Base-by-base conservation (phyloP, 306 rosid genomes). In the Phaseolus lunatus region DNA sequence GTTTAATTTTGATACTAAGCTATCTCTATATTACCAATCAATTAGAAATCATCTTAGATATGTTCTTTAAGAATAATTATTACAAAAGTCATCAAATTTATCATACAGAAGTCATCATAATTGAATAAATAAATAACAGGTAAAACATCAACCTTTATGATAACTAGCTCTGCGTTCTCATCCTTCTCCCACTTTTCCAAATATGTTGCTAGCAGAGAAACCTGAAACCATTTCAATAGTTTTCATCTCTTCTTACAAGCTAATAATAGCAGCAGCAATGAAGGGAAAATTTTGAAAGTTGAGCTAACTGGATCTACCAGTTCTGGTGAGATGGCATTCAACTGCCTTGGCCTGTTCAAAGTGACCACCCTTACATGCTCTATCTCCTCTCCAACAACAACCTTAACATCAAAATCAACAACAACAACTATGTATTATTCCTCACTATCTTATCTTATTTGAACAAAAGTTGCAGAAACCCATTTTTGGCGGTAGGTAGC, bases 131-230 rank as follows among this genome's bases (percentile, higher is more conserved):
- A 23, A 5, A 29, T 50, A 57, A 33, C 9, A 54, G 73, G 80
- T 79, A 64, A 29, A 65, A 65, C 82, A 77, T 83, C 63, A 75
- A 95, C 98, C 97, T 95, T 95, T 69, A 92, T 74, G 54, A 95
- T 77, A 43, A 95, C 63, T 72, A 95, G 96, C 68, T 92, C 90
- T 23, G 91, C 96, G 27, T 83, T 73, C 41, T 89, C 89, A 45
- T 95, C 96, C 73, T 88, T 89, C 73, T 95, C 97, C 97, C 98
- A 95, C 76, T 87, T 92, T 74, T 95, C 98, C 76, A 95, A 85
- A 88, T 83, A 87, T 67, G 80, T 75, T 45, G 96, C 98, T 41
- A 92, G 83, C 81, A 85, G 83, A 85, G 86, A 87, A 78, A 92
- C 98, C 98, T 94, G 87, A 79, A 59, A 20, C 39, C 73, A 78